These are phyloP conservation scores for Lentinula novae-zelandiae DNA, from an alignment of 1,284 basidiomycete genomes.

Conservation along the genomic window DNA sequence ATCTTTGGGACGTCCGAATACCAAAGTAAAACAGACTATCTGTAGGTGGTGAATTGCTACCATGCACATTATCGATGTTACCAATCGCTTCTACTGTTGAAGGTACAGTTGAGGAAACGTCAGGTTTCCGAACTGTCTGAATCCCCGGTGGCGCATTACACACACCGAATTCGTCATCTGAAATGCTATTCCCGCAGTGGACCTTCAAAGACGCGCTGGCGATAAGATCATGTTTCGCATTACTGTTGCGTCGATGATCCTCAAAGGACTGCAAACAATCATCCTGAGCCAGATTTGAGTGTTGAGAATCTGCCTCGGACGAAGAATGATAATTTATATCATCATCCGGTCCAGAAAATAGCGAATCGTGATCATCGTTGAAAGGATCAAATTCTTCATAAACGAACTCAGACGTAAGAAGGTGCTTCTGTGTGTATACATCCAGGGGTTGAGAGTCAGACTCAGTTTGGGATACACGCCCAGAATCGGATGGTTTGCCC, in stretches of 20 bases:
- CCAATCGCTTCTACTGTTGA: not conserved
- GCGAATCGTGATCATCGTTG: conserved; percentile 10
- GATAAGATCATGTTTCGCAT: not conserved
- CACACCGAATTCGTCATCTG: not conserved
- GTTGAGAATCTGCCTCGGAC: not conserved
- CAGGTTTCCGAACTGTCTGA: not conserved
- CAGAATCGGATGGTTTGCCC: not conserved
- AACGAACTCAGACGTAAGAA: not conserved
- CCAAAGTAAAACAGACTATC: not conserved
- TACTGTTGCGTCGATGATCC: not conserved
- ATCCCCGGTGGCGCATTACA: not conserved
- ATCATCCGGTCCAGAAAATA: conserved; percentile 10
- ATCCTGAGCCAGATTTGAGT: not conserved
- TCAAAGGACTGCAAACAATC: not conserved
- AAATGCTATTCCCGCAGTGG: not conserved
- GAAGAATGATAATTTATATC: not conserved
- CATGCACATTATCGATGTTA: not conserved
- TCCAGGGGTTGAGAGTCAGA: not conserved
- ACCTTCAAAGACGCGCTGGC: not conserved
- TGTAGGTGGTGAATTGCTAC: not conserved
- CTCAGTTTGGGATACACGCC: not conserved
- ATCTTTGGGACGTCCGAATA: not conserved
- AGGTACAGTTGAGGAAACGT: not conserved
- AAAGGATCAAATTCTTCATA: not conserved
- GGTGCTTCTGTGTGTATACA: not conserved